A percentile compares a stretch with the other conserved stretches of the same genome.
phyloP scores from a whole-genome alignment of 192 early-diverging fungal genomes.

The Lunasporangiospora selenospora region DNA sequence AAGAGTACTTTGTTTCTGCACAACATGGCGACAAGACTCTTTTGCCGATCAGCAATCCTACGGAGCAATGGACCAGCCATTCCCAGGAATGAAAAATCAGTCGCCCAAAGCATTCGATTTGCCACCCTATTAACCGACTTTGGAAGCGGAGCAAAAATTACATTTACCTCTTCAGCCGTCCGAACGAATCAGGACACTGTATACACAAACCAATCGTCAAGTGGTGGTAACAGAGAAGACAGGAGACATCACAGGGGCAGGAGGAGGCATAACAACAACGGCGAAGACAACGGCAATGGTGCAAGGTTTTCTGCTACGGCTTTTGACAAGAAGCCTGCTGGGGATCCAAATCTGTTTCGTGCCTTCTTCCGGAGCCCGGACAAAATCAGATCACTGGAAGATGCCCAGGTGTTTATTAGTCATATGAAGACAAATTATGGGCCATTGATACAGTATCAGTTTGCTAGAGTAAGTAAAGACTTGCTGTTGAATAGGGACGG shows the following conservation, averaged over 20 bases:
- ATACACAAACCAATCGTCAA: no score
- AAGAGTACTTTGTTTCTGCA: not conserved
- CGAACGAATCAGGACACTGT: no score
- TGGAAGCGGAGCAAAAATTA: not conserved
- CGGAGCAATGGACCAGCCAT: no score
- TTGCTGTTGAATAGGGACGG: no score
- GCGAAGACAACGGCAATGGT: not conserved
- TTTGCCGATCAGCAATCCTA: no score
- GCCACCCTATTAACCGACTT: not conserved
- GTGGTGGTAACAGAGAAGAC: no score
- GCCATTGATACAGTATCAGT: conserved; percentile 40
- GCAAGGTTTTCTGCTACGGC: not conserved
- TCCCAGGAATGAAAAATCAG: no score
- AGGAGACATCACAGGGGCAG: no score
- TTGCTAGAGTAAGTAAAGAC: conserved; percentile 24
- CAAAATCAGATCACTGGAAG: conserved; percentile 37
- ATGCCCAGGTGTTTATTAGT: conserved; percentile 44
- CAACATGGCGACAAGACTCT: not conserved
- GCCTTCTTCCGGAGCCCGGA: conserved; percentile 43
- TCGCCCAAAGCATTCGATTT: not conserved
- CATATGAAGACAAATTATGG: conserved; percentile 37
- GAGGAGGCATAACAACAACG: not conserved
- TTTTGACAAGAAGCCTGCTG: no score
- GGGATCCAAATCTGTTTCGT: conserved; percentile 28
- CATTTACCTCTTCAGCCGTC: not conserved